Percentiles rank a stretch among this genome's conserved stretches.
Conservation (phyloP, 2,329 filamentous ascomycete genomes). For the Emydomyces testavorans region DNA sequence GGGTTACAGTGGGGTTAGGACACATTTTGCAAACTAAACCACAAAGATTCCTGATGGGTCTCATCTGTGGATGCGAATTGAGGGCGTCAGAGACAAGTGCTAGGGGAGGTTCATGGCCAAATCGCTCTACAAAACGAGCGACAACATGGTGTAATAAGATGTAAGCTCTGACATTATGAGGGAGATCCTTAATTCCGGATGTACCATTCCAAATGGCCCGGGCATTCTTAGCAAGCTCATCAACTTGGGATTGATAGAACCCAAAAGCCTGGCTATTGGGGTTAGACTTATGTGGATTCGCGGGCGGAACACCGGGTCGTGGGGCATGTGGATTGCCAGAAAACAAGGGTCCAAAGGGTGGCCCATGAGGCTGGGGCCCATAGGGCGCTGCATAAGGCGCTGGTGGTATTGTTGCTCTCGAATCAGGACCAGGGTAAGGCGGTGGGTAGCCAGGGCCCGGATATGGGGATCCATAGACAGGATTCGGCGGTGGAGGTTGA, state of each 20-base stretch:
- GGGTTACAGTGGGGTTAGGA: constrained; percentile 10
- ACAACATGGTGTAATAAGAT: constrained; percentile 53
- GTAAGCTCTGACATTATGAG: constrained; percentile 51
- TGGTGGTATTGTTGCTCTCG: constrained; percentile 16
- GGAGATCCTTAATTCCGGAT: constrained; percentile 48
- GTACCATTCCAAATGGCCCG: constrained; percentile 54
- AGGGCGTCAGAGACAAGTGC: constrained; percentile 49
- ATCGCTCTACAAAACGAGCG: constrained; percentile 47
- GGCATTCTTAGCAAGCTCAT: constrained; percentile 45
- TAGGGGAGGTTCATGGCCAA: constrained; percentile 47
- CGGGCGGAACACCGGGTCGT: constrained; percentile 6
- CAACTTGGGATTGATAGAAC: constrained; percentile 39
- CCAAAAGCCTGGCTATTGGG: constrained; percentile 30
- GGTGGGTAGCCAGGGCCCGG: constrained; percentile 18
- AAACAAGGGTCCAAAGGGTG: constrained; percentile 14
- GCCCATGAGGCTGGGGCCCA: constrained; percentile 15
- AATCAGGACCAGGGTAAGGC: constrained; percentile 17
- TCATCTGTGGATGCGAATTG: constrained; percentile 47
- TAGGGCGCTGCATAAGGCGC: constrained; percentile 16
- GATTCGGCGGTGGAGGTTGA: constrained; percentile 16
- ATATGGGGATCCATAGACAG: constrained; percentile 20
- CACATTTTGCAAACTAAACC: constrained; percentile 48
- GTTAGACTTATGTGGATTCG: constrained; percentile 14
- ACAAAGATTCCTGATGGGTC: constrained; percentile 44
- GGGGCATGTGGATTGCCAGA: constrained; percentile 7